These are phyloP conservation scores for Entophlyctis luteolus DNA, from an alignment of 192 early-diverging fungal species.

Conservation along the genomic window DNA sequence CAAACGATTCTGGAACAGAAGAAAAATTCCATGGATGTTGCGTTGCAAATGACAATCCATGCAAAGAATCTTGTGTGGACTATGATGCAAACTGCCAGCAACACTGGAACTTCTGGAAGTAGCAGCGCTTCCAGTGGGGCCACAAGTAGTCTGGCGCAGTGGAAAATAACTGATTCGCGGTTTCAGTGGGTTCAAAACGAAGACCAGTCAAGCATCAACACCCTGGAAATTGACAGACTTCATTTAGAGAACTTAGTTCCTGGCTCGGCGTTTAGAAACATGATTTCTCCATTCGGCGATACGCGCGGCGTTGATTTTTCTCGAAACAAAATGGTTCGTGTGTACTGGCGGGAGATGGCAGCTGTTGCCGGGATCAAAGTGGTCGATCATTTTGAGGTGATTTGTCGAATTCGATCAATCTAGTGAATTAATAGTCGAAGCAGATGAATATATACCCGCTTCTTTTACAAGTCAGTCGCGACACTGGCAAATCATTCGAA, in stretches of 20 bases:
- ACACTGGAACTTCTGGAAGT: neutral
- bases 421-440: too few species aligned
- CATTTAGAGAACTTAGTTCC: constrained; percentile 60
- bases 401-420: too few species aligned
- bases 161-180: constrained; percentile 58
- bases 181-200: constrained; percentile 76
- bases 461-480: constrained; percentile 78
- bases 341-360: constrained; percentile 72
- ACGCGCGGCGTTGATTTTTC: constrained; percentile 62
- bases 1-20: constrained; percentile 50
- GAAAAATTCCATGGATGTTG: constrained; percentile 51
- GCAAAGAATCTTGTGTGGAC: constrained; percentile 67
- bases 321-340: constrained; percentile 82
- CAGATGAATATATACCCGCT: constrained; percentile 74
- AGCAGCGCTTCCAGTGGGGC: constrained; percentile 50
- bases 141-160: constrained; percentile 68
- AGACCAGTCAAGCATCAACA: constrained; percentile 70
- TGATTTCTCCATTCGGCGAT: constrained; percentile 44
- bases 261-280: constrained; percentile 31
- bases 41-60: constrained; percentile 53
- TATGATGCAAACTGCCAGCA: constrained; percentile 52
- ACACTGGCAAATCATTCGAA: constrained; percentile 75
- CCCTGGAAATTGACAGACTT: constrained; percentile 71
- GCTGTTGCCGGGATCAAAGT: constrained; percentile 89
- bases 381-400: constrained; percentile 78